Evolutionary conservation across 2,329 filamentous ascomycete species (phyloP), one percentile per base, ranked within the genome.

Genomic region (Mycosphaerella arachidis): DNA sequence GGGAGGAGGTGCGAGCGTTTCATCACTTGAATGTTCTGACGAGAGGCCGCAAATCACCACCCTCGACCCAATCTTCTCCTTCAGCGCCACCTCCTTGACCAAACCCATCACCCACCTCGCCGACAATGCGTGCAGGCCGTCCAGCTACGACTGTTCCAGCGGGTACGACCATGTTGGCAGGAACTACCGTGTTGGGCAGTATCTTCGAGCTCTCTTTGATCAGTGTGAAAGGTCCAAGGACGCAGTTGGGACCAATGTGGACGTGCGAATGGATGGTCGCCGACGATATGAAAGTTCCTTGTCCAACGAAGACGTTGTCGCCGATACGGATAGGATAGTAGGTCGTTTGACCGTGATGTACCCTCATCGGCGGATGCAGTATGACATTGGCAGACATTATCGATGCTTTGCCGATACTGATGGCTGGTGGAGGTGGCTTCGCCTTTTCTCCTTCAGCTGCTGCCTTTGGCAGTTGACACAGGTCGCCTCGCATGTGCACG

Each of bases 201-300:
- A 99, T 86, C 73, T 89, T 88, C 52, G 95, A 91, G 71, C 91
- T 95, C 74, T 97, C 94, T 75, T 96, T 97, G 72, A 97, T 85
- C 62, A 97, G 93, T 53, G 88, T 89, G 75, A 97, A 92, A 67
- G 92, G 89, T 58, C 91, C 90, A 53, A 99, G 81, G 1, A 89
- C 87, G 63, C 87, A 90, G 55, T 86, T 85, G 57, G 83, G 82
- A 24, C 92, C 92, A 62, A 99, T 90, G 72, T 91, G 85, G 16
- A 97, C 92, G 76, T 97, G 91, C 67, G 83, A 91, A 1, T 90
- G 90, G 56, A 99, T 85, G 37, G 85, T 84, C 6, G 92, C 91
- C 0, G 93, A 91, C 72, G 94, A 91, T 40, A 99, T 83, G 43
- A 93, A 84, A 40, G 86, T 86, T 35, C 75, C 72, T 1, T 77